These are phyloP conservation scores for Ramaria rubella DNA, from an alignment of 768 basidiomycete genomes.

Conservation along the genomic window DNA sequence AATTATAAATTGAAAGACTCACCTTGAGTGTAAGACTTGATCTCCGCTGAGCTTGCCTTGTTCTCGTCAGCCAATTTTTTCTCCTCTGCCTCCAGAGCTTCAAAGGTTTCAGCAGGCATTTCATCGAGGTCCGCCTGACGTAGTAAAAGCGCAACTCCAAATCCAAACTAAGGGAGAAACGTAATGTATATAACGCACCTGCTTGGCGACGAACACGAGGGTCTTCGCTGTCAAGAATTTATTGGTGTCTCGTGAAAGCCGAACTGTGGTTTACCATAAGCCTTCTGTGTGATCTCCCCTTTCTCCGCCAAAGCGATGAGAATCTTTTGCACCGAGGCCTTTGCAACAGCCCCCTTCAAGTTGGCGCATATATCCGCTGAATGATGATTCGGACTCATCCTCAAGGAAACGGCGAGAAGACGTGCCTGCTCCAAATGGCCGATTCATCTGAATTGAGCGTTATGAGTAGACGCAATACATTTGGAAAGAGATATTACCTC, in stretches of 20 bases:
- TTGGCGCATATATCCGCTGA: slow-evolving; percentile 83
- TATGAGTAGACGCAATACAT: background rate
- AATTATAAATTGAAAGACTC: slow-evolving; percentile 10
- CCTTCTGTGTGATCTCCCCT: slow-evolving; percentile 74
- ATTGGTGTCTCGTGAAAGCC: too few relatives aligned
- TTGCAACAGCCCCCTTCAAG: slow-evolving; percentile 82
- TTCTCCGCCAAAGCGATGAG: slow-evolving; percentile 77
- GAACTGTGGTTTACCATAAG: slow-evolving; percentile 54
- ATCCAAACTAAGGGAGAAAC: slow-evolving; percentile 5
- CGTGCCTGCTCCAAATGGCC: slow-evolving; percentile 74
- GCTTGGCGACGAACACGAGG: slow-evolving; percentile 79
- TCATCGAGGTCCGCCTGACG: slow-evolving; percentile 63
- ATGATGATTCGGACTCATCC: background rate
- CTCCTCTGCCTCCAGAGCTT: slow-evolving; percentile 53
- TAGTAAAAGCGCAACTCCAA: too few relatives aligned
- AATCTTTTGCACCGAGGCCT: slow-evolving; percentile 80
- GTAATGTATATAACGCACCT: slow-evolving; percentile 19
- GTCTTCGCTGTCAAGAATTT: slow-evolving; percentile 56
- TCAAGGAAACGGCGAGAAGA: background rate
- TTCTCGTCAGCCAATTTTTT: slow-evolving; percentile 54
- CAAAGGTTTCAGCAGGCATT: slow-evolving; percentile 54
- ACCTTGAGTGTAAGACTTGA: slow-evolving; percentile 47
- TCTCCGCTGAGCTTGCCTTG: slow-evolving; percentile 42
- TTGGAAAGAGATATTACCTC: slow-evolving; percentile 33
- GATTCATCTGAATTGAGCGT: slow-evolving; percentile 60